These are phyloP conservation scores for Kwoniella newhampshirensis DNA, from an alignment of 768 basidiomycete species.

Conservation along the genomic window DNA sequence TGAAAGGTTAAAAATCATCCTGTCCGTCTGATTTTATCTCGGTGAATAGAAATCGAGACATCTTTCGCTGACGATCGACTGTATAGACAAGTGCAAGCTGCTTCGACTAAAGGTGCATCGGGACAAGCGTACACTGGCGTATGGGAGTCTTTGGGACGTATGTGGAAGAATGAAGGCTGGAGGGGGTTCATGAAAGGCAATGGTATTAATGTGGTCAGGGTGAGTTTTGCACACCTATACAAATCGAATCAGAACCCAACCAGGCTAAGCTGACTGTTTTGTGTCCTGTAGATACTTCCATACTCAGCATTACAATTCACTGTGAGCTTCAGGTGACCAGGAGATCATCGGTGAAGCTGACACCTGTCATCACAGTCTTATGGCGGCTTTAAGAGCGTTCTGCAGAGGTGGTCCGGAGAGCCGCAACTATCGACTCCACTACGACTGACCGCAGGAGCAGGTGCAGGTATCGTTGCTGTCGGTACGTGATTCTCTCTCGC, in stretches of 20 bases:
- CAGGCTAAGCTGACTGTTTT: conserved; percentile 64
- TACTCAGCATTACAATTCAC: conserved; percentile 63
- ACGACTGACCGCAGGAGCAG: conserved; percentile 77
- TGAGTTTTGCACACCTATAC: conserved; percentile 19
- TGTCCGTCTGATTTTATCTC: conserved; percentile 64
- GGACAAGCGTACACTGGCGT: conserved; percentile 42
- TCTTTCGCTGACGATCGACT: too few species aligned
- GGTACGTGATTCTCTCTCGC: conserved; percentile 60
- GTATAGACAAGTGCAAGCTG: conserved; percentile 83
- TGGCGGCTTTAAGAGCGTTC: conserved; percentile 76
- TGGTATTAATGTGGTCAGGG: conserved; percentile 59
- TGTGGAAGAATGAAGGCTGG: conserved; percentile 93
- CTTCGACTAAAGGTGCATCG: conserved; percentile 27
- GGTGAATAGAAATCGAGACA: too few species aligned
- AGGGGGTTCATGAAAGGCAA: conserved; percentile 93
- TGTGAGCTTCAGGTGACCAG: conserved; percentile 24
- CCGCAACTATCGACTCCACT: conserved; percentile 83
- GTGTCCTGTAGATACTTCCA: conserved; percentile 72
- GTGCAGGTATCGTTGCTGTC: conserved; percentile 92
- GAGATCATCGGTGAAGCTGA: conserved; percentile 5
- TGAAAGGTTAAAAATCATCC: conserved; percentile 93
- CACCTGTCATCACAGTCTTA: conserved; percentile 56
- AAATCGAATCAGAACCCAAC: not conserved
- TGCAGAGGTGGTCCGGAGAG: conserved; percentile 70
- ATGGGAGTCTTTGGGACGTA: conserved; percentile 59